These are phyloP conservation scores for Gossypium schwendimanii DNA, from an alignment of 441 rosid genomes.

Conservation along the genomic window DNA sequence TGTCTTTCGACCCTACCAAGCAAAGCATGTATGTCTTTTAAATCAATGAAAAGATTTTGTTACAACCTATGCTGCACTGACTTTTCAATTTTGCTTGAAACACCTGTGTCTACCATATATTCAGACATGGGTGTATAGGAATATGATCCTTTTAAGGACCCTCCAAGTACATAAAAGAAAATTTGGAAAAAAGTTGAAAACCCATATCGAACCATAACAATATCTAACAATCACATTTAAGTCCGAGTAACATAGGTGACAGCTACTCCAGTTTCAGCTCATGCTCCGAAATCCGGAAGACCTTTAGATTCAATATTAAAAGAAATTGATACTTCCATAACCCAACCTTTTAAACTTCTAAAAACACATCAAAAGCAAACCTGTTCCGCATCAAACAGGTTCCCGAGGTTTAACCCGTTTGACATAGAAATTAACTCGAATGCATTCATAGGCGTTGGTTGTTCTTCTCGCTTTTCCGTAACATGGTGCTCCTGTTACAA, in stretches of 20 bases:
- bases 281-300: not conserved
- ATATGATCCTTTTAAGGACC: not conserved
- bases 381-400: conserved; percentile 75
- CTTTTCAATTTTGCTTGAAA: too few species aligned
- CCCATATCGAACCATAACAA: not conserved
- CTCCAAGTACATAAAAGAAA: not conserved
- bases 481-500: conserved; percentile 75
- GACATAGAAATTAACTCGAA: conserved; percentile 90
- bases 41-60: not conserved
- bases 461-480: conserved; percentile 75
- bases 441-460: conserved; percentile 76
- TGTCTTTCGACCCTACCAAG: too few species aligned
- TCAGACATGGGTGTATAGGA: not conserved
- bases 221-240: not conserved
- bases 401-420: conserved; percentile 76
- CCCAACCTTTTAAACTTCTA: not conserved
- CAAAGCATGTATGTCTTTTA: not conserved
- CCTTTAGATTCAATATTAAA: not conserved
- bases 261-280: not conserved
- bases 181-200: not conserved
- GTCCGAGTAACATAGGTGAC: not conserved
- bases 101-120: too few species aligned
- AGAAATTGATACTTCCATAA: not conserved
- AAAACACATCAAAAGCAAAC: conserved; percentile 28
- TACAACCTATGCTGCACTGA: too few species aligned